phyloP scores from a whole-genome alignment of 352 stramenopile genomes.

The Lagenidium sp. region DNA sequence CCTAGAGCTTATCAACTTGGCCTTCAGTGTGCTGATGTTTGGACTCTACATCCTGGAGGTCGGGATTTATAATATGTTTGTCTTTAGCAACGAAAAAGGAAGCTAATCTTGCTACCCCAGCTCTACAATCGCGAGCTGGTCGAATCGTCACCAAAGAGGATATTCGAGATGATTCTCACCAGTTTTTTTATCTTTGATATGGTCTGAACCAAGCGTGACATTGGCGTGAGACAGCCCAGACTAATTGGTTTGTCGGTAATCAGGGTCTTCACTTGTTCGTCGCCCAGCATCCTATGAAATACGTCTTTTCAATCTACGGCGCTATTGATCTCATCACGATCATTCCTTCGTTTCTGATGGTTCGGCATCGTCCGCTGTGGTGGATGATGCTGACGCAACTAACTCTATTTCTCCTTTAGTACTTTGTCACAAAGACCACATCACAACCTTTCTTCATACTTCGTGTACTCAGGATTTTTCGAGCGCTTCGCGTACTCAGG shows the following conservation, averaged over 20 bases:
- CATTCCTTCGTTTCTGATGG: slow-evolving; percentile 50
- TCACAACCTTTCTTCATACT: slow-evolving; percentile 56
- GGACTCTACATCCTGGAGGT: slow-evolving; percentile 51
- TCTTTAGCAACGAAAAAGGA: too few species aligned
- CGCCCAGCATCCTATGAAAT: slow-evolving; percentile 22
- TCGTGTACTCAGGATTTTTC: slow-evolving; percentile 59
- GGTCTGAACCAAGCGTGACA: slow-evolving; percentile 7
- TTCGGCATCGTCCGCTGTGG: slow-evolving; percentile 2
- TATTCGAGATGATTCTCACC: slow-evolving; percentile 34
- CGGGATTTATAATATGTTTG: too few species aligned
- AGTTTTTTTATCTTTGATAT: slow-evolving; percentile 60
- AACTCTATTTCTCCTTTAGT: slow-evolving; percentile 16
- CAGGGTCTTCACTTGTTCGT: slow-evolving; percentile 44
- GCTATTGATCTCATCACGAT: slow-evolving; percentile 70
- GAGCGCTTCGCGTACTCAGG: slow-evolving; percentile 44
- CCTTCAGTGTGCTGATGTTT: slow-evolving; percentile 53
- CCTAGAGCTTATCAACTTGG: slow-evolving; percentile 47
- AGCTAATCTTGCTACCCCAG: too few species aligned
- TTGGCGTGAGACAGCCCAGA: not conserved
- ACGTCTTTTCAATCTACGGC: slow-evolving; percentile 38
- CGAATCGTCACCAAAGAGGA: slow-evolving; percentile 2
- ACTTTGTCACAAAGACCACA: slow-evolving; percentile 26
- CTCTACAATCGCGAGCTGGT: slow-evolving; percentile 27
- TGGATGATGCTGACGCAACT: not conserved
- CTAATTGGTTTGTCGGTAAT: not conserved